A percentile compares a stretch with the other conserved stretches of the same genome.
Conservation (phyloP, 441 rosid genomes). For the Jatropha multifida region DNA sequence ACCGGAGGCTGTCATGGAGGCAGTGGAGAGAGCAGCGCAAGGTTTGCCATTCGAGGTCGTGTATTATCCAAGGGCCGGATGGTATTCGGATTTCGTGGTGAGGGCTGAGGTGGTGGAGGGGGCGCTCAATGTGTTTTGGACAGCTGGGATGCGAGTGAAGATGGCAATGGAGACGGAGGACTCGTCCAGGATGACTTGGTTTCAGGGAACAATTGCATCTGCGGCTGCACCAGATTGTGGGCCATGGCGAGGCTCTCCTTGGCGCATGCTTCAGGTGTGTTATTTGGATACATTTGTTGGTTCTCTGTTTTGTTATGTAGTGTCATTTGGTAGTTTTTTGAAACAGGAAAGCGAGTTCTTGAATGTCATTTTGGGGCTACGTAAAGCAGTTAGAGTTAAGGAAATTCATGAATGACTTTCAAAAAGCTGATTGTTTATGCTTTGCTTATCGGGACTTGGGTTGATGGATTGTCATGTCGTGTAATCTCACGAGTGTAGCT, state of each 20-base stretch:
- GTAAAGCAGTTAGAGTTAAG: neutral
- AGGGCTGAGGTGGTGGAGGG: conserved; percentile 72
- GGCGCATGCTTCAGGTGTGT: conserved; percentile 85
- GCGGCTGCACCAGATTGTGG: conserved; percentile 42
- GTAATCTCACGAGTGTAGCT: neutral
- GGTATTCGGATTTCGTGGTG: conserved; percentile 69
- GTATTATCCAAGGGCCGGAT: conserved; percentile 67
- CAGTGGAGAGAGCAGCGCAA: conserved; percentile 48
- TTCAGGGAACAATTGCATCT: conserved; percentile 61
- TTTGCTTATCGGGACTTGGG: neutral
- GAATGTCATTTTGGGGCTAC: neutral
- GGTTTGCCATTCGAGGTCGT: conserved; percentile 70
- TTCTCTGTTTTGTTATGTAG: neutral
- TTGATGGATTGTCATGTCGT: neutral
- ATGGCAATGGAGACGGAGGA: conserved; percentile 83
- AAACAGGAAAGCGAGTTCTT: neutral
- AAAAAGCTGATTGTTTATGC: neutral
- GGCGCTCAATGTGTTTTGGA: conserved; percentile 47
- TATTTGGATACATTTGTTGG: neutral
- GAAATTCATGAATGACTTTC: neutral
- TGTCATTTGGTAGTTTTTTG: neutral
- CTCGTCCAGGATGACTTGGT: conserved; percentile 66
- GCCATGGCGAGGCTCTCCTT: conserved; percentile 73
- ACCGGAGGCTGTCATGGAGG: conserved; percentile 50
- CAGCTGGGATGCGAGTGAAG: conserved; percentile 70